These are phyloP conservation scores for Candida alai DNA, from an alignment of 805 yeast genomes.

Conservation along the genomic window DNA sequence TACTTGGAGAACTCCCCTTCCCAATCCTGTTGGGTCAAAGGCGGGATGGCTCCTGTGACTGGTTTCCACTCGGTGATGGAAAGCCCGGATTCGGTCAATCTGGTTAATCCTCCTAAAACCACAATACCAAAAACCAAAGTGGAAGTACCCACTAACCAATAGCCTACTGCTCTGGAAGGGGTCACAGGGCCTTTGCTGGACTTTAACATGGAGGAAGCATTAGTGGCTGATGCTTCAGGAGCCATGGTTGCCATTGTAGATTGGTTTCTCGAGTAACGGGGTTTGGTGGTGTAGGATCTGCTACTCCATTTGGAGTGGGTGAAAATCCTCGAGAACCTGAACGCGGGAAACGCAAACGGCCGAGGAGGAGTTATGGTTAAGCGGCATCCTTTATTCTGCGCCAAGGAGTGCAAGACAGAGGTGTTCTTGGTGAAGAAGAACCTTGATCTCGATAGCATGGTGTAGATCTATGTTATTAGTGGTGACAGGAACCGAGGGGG, in stretches of 20 bases:
- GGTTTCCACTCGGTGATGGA: constrained; percentile 99
- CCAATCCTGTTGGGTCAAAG: constrained; percentile 80
- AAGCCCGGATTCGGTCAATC: constrained; percentile 92
- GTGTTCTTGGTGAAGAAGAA: constrained; percentile 58
- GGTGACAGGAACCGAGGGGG: neutral
- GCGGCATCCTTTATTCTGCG: constrained; percentile 16
- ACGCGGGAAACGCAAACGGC: neutral
- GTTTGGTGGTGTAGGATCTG: too few species aligned
- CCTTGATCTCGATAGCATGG: constrained; percentile 45
- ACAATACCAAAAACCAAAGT: constrained; percentile 92
- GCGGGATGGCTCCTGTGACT: constrained; percentile 92
- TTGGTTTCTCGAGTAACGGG: neutral
- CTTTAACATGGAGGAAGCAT: too few species aligned
- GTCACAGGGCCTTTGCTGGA: constrained; percentile 11
- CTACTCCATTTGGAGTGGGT: constrained; percentile 10
- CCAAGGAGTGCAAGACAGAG: constrained; percentile 36
- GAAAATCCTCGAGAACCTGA: constrained; percentile 8
- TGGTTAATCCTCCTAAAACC: constrained; percentile 91
- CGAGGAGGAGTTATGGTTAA: constrained; percentile 2
- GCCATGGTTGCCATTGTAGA: neutral
- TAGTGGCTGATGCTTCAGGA: too few species aligned
- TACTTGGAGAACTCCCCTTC: constrained; percentile 77
- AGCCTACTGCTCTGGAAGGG: constrained; percentile 54
- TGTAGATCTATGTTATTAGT: neutral
- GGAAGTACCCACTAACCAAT: constrained; percentile 85